Conservation (phyloP, 495 filamentous ascomycete genomes). For the Amphirosellinia nigrospora region DNA sequence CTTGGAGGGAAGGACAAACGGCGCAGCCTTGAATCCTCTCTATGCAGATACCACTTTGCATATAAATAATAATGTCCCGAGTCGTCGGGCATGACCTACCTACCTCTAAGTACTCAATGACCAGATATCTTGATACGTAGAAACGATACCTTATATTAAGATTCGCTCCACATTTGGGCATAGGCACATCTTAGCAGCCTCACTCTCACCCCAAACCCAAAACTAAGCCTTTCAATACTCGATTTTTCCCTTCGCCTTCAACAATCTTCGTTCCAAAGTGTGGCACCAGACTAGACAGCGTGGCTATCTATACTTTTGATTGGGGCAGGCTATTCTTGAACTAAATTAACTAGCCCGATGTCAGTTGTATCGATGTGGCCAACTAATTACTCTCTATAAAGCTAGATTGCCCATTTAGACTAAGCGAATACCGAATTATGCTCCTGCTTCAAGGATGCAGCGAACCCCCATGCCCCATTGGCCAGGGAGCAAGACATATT, state of each 20-base stretch:
- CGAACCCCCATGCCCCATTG: neutral
- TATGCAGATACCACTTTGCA: neutral
- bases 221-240: neutral
- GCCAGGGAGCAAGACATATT: neutral
- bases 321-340: too few species aligned
- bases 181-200: too few species aligned
- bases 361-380: too few species aligned
- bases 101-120: neutral
- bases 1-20: neutral
- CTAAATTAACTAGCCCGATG: too few species aligned
- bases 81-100: too few species aligned
- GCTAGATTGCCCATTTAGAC: neutral
- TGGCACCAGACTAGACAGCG: neutral
- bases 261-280: too few species aligned
- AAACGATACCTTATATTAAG: neutral
- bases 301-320: neutral
- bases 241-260: neutral
- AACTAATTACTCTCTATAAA: neutral
- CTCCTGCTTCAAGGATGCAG: neutral
- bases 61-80: slow-evolving; percentile 2
- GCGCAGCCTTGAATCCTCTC: slow-evolving; percentile 2
- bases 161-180: neutral
- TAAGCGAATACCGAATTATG: neutral
- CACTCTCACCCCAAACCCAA: neutral
- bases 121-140: neutral